These are phyloP conservation scores for Sporothrix pseudoabietina DNA, from an alignment of 2,329 filamentous ascomycete genomes.

Conservation along the genomic window DNA sequence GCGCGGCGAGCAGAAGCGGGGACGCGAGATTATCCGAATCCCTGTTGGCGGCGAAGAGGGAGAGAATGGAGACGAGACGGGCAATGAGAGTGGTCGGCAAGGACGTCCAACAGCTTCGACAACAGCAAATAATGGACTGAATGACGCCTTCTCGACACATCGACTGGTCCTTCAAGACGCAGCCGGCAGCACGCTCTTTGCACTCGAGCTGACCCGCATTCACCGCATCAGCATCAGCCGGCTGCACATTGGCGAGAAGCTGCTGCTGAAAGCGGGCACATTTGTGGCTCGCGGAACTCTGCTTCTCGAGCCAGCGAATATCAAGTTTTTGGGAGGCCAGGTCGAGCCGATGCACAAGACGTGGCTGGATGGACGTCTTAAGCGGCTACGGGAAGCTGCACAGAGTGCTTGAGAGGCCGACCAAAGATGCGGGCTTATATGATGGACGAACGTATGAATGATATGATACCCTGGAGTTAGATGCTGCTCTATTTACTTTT, in stretches of 20 bases:
- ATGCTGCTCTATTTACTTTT: background rate
- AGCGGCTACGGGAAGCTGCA: conserved; percentile 62
- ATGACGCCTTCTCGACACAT: conserved; percentile 63
- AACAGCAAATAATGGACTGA: conserved; percentile 29
- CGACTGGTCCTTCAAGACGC: conserved; percentile 82
- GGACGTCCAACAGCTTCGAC: conserved; percentile 20
- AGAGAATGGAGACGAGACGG: conserved; percentile 37
- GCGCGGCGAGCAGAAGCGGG: conserved; percentile 72
- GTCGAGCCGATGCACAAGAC: conserved; percentile 76
- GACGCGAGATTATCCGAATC: conserved; percentile 79
- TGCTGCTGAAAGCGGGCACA: conserved; percentile 67
- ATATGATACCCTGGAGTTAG: conserved; percentile 11
- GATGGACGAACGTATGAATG: background rate
- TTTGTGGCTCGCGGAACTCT: conserved; percentile 74
- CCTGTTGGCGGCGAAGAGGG: conserved; percentile 47
- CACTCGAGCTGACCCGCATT: conserved; percentile 69
- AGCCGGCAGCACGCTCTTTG: conserved; percentile 68
- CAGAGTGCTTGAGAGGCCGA: background rate
- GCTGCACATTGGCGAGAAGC: conserved; percentile 75
- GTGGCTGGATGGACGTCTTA: conserved; percentile 74
- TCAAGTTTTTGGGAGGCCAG: conserved; percentile 81
- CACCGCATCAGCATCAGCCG: conserved; percentile 66
- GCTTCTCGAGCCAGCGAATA: conserved; percentile 70
- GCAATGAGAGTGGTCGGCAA: background rate
- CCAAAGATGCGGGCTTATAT: background rate